Evolutionary conservation across 2,329 filamentous ascomycete genomes (phyloP).

Genomic region (Acephala macrosclerotiorum): DNA sequence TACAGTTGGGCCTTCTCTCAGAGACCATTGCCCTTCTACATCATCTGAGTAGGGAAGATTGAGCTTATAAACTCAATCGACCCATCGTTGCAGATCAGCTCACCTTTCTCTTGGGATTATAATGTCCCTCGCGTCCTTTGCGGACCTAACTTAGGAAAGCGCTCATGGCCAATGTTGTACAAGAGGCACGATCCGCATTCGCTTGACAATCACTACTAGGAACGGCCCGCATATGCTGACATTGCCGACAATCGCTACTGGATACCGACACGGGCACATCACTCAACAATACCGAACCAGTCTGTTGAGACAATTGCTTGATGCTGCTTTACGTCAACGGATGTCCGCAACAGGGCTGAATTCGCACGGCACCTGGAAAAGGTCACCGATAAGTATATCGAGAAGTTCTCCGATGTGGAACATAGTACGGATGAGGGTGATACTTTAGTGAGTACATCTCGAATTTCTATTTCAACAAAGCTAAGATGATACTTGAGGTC

Average conservation of each 20-base stretch:
- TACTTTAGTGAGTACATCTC: not conserved
- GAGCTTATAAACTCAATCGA: too few relatives aligned
- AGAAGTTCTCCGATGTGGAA: not conserved
- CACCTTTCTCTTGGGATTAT: not conserved
- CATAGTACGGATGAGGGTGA: not conserved
- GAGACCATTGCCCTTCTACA: too few relatives aligned
- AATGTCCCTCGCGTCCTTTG: not conserved
- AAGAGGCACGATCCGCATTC: too few relatives aligned
- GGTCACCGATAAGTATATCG: not conserved
- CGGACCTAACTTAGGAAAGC: too few relatives aligned
- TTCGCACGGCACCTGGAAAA: not conserved
- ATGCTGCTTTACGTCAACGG: not conserved
- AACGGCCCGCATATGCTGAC: not conserved
- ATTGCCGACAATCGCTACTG: not conserved
- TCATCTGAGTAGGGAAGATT: too few relatives aligned
- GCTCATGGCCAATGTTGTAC: too few relatives aligned
- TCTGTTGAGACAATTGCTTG: not conserved
- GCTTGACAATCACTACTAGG: too few relatives aligned
- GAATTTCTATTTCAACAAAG: not conserved
- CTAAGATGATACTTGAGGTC: not conserved
- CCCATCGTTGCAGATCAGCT: too few relatives aligned
- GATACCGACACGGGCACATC: not conserved
- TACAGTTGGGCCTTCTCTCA: too few relatives aligned
- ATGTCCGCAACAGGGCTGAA: not conserved
- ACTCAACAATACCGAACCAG: not conserved